Conservation (phyloP, 2,329 filamentous ascomycete species). For the Parascedosporium putredinis region DNA sequence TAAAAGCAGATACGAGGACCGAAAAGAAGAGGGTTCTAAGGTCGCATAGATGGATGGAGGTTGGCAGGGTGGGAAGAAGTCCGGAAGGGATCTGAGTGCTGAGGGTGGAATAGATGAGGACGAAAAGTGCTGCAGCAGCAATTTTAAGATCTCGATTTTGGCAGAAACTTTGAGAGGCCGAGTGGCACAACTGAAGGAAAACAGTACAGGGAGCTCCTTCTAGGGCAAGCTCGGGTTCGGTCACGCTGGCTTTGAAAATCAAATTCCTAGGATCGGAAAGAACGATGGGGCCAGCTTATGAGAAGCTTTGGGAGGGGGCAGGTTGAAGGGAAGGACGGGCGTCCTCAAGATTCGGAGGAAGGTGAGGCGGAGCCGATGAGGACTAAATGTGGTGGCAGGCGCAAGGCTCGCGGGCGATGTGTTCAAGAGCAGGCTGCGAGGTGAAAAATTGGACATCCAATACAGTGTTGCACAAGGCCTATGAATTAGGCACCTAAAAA, state of each 20-base stretch:
- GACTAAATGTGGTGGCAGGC: not conserved
- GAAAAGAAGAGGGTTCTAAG: not conserved
- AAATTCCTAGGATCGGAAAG: not conserved
- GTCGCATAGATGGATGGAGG: not conserved
- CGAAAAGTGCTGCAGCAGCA: not conserved
- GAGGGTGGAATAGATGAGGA: not conserved
- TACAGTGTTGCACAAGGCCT: not conserved
- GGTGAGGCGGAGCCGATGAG: not conserved
- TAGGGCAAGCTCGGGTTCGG: not conserved
- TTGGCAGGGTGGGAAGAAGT: not conserved
- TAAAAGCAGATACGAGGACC: not conserved
- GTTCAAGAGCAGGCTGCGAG: not conserved
- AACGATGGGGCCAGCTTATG: not conserved
- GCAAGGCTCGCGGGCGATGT: not conserved
- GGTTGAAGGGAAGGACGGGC: not conserved
- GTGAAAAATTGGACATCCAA: not conserved
- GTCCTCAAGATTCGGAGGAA: not conserved
- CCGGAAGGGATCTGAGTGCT: not conserved
- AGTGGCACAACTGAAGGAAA: not conserved
- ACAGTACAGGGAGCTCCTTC: conserved; percentile 1
- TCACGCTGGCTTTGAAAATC: not conserved
- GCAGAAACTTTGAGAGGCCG: not conserved
- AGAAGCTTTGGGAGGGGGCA: not conserved
- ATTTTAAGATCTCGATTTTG: no score
- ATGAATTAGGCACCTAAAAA: not conserved